Evolutionary conservation across 1,284 basidiomycete species (phyloP).

Genomic region (Ganoderma lingzhi): DNA sequence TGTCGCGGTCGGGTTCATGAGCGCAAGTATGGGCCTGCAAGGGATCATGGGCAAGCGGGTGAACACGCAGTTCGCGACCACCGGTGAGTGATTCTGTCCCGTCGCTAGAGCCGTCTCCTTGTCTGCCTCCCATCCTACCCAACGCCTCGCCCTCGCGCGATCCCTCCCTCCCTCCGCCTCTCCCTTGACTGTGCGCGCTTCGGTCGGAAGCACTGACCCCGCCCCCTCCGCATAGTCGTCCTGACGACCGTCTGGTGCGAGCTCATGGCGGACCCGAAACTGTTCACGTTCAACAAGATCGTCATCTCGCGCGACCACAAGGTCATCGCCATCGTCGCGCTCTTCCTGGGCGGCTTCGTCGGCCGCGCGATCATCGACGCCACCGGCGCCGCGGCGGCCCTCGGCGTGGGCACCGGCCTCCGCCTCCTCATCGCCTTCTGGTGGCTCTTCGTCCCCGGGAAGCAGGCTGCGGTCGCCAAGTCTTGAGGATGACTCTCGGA

Average conservation of each 20-base stretch:
- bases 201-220: slow-evolving; percentile 9
- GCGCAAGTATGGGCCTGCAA: slow-evolving; percentile 80
- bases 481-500: not conserved
- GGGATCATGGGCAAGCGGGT: slow-evolving; percentile 87
- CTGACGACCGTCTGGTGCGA: slow-evolving; percentile 89
- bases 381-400: slow-evolving; percentile 68
- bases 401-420: slow-evolving; percentile 75
- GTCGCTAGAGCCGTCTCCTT: not conserved
- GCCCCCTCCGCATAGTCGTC: slow-evolving; percentile 51
- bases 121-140: not conserved
- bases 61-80: slow-evolving; percentile 82
- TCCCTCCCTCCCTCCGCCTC: not conserved
- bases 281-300: slow-evolving; percentile 62
- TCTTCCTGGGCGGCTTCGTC: slow-evolving; percentile 82
- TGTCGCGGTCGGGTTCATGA: slow-evolving; percentile 78
- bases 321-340: slow-evolving; percentile 66
- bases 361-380: slow-evolving; percentile 71
- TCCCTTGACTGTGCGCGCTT: not conserved
- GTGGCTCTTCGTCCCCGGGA: slow-evolving; percentile 75
- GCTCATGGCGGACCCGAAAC: slow-evolving; percentile 79
- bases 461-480: slow-evolving; percentile 41
- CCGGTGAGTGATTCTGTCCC: slow-evolving; percentile 54
- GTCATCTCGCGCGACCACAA: slow-evolving; percentile 78
- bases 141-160: slow-evolving; percentile 5
- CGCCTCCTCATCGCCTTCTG: slow-evolving; percentile 68